phyloP scores from a whole-genome alignment of 495 filamentous ascomycete genomes.

The Penicillium taxi region DNA sequence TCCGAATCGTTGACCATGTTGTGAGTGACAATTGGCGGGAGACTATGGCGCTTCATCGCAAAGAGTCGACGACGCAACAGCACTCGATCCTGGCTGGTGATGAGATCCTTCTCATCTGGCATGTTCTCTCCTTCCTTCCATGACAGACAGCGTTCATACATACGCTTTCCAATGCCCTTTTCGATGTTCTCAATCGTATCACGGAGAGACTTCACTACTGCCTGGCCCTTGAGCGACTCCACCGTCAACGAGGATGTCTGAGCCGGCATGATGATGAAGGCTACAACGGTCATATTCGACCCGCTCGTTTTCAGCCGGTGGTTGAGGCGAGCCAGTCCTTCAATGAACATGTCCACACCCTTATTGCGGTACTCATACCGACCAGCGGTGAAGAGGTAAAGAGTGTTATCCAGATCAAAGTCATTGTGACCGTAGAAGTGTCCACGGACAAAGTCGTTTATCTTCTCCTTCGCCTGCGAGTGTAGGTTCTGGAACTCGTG shows the following conservation, averaged over 20 bases:
- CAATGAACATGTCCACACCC: conserved; percentile 98
- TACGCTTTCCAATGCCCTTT: conserved; percentile 78
- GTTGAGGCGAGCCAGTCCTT: conserved; percentile 88
- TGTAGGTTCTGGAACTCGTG: conserved; percentile 99
- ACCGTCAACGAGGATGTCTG: conserved; percentile 95
- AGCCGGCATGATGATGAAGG: conserved; percentile 98
- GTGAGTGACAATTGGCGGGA: conserved; percentile 97
- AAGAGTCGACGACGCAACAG: conserved; percentile 86
- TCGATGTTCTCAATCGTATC: conserved; percentile 90
- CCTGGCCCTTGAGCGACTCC: conserved; percentile 92
- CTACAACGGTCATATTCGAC: conserved; percentile 93
- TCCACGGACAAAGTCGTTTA: conserved; percentile 94
- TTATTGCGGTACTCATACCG: conserved; percentile 98
- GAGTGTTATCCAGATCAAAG: conserved; percentile 89
- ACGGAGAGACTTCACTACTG: conserved; percentile 88
- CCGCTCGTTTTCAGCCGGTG: conserved; percentile 77
- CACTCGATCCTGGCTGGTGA: conserved; percentile 85
- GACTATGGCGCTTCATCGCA: conserved; percentile 83
- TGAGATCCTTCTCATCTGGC: conserved; percentile 91
- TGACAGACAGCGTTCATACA: conserved; percentile 85
- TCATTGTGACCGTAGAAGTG: conserved; percentile 99
- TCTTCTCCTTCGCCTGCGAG: conserved; percentile 91
- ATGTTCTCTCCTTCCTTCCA: conserved; percentile 92
- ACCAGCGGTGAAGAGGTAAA: conserved; percentile 97
- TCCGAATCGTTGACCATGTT: conserved; percentile 95